Conservation (phyloP, 345 rosid genomes). For the Ceriops tagal region DNA sequence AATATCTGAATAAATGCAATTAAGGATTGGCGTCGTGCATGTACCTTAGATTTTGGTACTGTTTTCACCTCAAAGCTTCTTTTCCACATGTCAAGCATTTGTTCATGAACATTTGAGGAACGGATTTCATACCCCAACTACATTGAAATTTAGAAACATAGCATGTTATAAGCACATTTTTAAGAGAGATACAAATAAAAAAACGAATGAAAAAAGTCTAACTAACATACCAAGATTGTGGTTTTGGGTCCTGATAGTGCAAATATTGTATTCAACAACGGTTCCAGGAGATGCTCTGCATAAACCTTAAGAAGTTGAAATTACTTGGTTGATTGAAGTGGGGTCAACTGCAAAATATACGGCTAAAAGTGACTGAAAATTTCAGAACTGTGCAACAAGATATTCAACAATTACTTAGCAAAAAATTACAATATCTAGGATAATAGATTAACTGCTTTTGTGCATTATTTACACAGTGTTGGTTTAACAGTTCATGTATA, state of each 20-base stretch:
- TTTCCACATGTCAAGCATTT: conserved; percentile 83
- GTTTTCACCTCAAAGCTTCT: conserved; percentile 70
- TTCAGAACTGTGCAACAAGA: too few relatives aligned
- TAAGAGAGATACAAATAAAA: neutral
- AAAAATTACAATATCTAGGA: too few relatives aligned
- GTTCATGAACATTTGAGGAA: conserved; percentile 74
- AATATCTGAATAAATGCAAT: neutral
- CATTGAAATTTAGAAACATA: conserved; percentile 14
- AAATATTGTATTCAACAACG: conserved; percentile 59
- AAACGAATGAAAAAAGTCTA: neutral
- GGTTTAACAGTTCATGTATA: too few relatives aligned
- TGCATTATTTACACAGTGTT: too few relatives aligned
- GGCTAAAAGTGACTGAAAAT: neutral
- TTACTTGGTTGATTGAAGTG: conserved; percentile 14
- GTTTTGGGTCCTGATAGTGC: conserved; percentile 85
- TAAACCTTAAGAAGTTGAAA: conserved; percentile 54
- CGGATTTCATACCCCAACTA: conserved; percentile 95
- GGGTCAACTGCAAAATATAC: neutral
- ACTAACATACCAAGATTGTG: conserved; percentile 53
- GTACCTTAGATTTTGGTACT: conserved; percentile 69
- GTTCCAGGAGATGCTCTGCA: conserved; percentile 89
- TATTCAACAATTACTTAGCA: too few relatives aligned
- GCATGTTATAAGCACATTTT: neutral
- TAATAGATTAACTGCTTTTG: too few relatives aligned
- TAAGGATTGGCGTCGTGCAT: neutral